Evolutionary conservation across 768 basidiomycete species (phyloP), one percentile per base, ranked within the genome.

Genomic region (Pluteus cervinus): DNA sequence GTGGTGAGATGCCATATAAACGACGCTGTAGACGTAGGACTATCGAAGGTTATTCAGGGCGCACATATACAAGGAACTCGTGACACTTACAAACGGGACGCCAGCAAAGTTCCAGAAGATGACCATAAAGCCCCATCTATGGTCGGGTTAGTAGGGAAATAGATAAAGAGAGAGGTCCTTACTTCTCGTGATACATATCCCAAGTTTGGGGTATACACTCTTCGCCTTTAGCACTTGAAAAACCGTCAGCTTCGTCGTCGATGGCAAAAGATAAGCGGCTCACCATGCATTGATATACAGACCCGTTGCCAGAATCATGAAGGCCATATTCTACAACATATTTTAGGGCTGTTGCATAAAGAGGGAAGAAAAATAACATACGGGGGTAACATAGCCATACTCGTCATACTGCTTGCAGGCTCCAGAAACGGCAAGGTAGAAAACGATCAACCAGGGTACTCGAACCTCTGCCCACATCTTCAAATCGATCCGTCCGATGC

Each of bases 141-240:
- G 17, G 24, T 34, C 29, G 24, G 16, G 9, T 11, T 51, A 4
- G 31, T 5, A 36, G 41, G 28, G 45, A 14, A 10, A 42, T 16
- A 15, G 18, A 36, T 33, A 21, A 24, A 7, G 20, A 21, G 21
- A 29, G 7, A 44, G n/a, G n/a, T 24, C 9, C 69, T 44, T 63
- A 85, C 74, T 99, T 99, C 56, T 99, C 94, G 51, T 94, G 89
- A 68, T 82, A 96, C 90, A 99, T 99, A 52, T 97, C 96, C 94
- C 96, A 98, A 2, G 91, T 93, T 60, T 94, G 89, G 5, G 90
- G 89, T 44, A 93, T 91, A 51, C 87, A 91, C 53, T 94, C 91
- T 52, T 94, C 92, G 28, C 86, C 92, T 58, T 96, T 96, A 43
- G 76, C 86, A 53, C 86, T 87, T 40, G 26, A 23, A 39, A 10